These are phyloP conservation scores for Aspergillus leporis DNA, from an alignment of 495 filamentous ascomycete genomes.

Conservation along the genomic window DNA sequence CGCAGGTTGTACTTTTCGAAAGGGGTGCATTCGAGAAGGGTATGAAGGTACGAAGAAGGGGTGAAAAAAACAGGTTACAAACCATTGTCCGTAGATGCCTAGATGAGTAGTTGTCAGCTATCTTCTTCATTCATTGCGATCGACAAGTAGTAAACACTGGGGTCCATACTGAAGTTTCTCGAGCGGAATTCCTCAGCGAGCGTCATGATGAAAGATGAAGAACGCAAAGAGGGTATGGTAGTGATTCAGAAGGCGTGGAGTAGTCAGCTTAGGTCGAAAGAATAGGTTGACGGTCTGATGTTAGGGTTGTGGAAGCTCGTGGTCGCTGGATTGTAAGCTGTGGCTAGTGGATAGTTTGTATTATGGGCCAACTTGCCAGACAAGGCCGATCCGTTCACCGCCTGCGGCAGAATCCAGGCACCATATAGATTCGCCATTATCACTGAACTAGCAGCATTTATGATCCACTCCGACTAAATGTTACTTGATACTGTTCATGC, in stretches of 20 bases:
- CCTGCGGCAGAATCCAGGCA: conserved; percentile 24
- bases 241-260: not conserved
- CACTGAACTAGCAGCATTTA: no score
- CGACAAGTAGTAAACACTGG: conserved; percentile 23
- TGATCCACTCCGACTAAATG: not conserved
- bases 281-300: not conserved
- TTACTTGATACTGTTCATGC: not conserved
- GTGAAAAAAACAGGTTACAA: conserved; percentile 40
- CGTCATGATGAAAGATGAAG: conserved; percentile 42
- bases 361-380: conserved; percentile 27
- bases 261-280: not conserved
- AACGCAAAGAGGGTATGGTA: not conserved
- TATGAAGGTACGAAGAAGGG: not conserved
- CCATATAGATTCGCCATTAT: conserved; percentile 6
- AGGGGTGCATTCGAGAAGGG: conserved; percentile 4
- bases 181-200: conserved; percentile 78
- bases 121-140: conserved; percentile 8
- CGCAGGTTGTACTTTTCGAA: not conserved
- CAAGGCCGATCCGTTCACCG: conserved; percentile 26
- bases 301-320: conserved; percentile 1
- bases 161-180: conserved; percentile 91
- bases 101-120: conserved; percentile 34
- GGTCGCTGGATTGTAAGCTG: not conserved
- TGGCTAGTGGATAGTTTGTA: conserved; percentile 7
- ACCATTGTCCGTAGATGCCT: conserved; percentile 99